Conservation (phyloP, 257 asterid genomes). For the Nicotiana obtusifolia region DNA sequence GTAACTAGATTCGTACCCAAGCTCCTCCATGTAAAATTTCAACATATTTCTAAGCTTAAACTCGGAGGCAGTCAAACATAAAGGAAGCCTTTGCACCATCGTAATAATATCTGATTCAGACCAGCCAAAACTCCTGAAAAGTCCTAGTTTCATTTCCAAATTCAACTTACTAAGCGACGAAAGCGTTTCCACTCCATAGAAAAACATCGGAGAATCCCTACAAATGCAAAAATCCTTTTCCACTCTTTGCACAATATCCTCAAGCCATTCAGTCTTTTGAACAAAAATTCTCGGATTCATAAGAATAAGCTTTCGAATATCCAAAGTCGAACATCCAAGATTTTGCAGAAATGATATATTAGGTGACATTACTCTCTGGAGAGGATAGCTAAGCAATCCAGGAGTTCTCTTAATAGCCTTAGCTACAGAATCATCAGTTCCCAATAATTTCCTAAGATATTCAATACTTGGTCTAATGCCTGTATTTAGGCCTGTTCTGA, state of each 20-base stretch:
- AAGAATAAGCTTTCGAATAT: not conserved
- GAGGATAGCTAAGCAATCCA: not conserved
- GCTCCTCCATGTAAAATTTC: constrained; percentile 9
- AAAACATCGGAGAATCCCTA: constrained; percentile 15
- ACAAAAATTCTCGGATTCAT: not conserved
- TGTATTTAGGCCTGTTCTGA: not conserved
- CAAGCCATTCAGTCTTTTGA: not conserved
- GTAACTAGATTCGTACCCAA: not conserved
- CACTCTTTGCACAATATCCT: constrained; percentile 7
- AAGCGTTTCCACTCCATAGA: constrained; percentile 7
- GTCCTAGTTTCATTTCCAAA: constrained; percentile 5
- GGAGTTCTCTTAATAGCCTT: constrained; percentile 8
- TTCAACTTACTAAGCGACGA: not conserved
- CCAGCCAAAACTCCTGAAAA: constrained; percentile 27
- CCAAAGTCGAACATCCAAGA: not conserved
- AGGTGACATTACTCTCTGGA: not conserved
- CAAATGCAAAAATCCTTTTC: constrained; percentile 22
- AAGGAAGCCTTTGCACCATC: constrained; percentile 14
- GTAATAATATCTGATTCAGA: constrained; percentile 12
- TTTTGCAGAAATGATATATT: constrained; percentile 7
- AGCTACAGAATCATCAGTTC: constrained; percentile 7
- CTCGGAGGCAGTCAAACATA: constrained; percentile 5
- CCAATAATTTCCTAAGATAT: constrained; percentile 14
- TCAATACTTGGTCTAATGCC: constrained; percentile 8
- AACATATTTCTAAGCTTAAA: not conserved